Conservation (phyloP, 1,284 basidiomycete species). For the Malassezia cuniculi region DNA sequence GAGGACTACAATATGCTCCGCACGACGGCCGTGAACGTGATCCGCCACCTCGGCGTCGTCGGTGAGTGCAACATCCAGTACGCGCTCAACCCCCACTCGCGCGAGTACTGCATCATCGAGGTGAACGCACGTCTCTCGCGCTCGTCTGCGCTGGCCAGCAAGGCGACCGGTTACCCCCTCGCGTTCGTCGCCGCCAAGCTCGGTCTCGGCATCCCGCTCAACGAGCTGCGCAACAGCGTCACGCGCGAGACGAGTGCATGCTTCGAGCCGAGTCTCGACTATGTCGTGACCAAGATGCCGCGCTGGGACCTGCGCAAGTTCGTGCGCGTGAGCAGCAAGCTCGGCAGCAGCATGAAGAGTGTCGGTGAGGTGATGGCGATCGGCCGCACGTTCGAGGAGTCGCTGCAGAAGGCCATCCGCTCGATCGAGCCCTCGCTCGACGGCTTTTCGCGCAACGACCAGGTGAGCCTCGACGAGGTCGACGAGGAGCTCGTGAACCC, state of each 20-base stretch:
- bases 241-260: constrained; percentile 92
- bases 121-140: constrained; percentile 98
- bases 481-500: constrained; percentile 76
- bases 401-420: constrained; percentile 91
- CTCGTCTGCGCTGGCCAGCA: constrained; percentile 92
- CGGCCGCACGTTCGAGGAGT: constrained; percentile 93
- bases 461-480: constrained; percentile 56
- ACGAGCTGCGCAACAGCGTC: constrained; percentile 94
- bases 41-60: constrained; percentile 89
- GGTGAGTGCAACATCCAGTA: constrained; percentile 99
- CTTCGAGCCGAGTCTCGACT: constrained; percentile 95
- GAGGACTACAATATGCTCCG: constrained; percentile 99
- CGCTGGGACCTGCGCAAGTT: constrained; percentile 99
- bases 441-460: constrained; percentile 81
- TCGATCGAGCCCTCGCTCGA: constrained; percentile 87
- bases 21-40: constrained; percentile 93
- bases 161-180: constrained; percentile 94
- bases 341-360: constrained; percentile 61
- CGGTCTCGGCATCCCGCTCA: constrained; percentile 86
- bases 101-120: constrained; percentile 98
- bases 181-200: constrained; percentile 98
- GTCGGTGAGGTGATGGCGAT: constrained; percentile 99
- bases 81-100: constrained; percentile 82
- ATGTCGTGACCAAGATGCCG: constrained; percentile 94
- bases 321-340: constrained; percentile 47